These are phyloP conservation scores for Endothia cerciana DNA, from an alignment of 2,329 filamentous ascomycete genomes.

Conservation along the genomic window DNA sequence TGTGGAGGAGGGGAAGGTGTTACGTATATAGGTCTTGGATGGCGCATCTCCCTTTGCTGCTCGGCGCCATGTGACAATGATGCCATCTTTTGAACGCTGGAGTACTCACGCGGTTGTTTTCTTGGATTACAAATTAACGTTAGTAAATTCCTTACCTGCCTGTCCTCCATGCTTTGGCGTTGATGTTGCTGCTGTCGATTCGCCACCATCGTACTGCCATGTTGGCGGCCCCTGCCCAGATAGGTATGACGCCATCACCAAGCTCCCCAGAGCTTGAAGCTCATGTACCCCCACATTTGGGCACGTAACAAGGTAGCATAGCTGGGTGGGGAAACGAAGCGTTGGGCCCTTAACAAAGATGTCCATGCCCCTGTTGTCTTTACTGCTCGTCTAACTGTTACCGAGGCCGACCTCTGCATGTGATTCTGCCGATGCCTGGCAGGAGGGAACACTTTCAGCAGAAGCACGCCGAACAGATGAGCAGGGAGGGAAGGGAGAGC, in stretches of 20 bases:
- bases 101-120: constrained; percentile 4
- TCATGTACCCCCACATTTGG: neutral
- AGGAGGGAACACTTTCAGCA: neutral
- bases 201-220: neutral
- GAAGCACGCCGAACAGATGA: neutral
- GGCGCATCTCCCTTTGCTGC: neutral
- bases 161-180: neutral
- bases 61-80: neutral
- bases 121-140: no score
- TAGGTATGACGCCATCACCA: constrained; percentile 14
- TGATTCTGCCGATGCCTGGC: neutral
- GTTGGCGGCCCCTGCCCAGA: neutral
- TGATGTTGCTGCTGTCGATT: neutral
- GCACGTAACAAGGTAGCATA: neutral
- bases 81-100: constrained; percentile 21
- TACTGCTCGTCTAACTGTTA: neutral
- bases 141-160: neutral
- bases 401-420: no score
- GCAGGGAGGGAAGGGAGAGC: neutral
- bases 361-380: no score
- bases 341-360: no score
- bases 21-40: neutral
- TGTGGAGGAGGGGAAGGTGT: constrained; percentile 12
- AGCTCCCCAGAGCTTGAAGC: neutral
- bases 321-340: no score